Conservation (phyloP, 306 rosid genomes). For the Quercus cerris region DNA sequence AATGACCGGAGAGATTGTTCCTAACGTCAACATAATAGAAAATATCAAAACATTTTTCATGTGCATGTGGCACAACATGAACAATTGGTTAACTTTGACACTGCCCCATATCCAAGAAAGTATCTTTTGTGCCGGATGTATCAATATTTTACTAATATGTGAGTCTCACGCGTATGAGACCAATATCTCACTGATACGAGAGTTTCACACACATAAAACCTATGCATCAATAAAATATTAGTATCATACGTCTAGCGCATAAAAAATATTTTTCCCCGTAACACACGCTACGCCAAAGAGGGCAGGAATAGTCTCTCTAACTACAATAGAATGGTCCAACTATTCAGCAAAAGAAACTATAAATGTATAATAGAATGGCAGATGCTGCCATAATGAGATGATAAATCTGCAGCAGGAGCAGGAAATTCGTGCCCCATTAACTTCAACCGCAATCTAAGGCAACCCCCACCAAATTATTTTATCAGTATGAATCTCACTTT, state of each 20-base stretch:
- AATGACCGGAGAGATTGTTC: no score
- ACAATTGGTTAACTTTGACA: no score
- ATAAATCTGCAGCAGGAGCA: neutral
- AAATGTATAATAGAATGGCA: no score
- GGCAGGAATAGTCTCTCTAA: no score
- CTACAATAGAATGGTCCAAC: no score
- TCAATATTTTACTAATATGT: rapidly evolving
- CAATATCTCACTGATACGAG: rapidly evolving
- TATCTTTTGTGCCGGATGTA: rapidly evolving
- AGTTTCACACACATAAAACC: rapidly evolving
- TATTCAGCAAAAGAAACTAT: no score
- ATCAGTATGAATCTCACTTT: neutral
- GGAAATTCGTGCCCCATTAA: neutral
- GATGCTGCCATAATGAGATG: neutral
- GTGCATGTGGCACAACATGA: no score
- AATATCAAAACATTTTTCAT: no score
- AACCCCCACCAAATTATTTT: neutral
- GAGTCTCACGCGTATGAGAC: rapidly evolving
- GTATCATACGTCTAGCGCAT: no score
- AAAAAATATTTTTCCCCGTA: no score
- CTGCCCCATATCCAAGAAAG: rapidly evolving
- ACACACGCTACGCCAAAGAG: no score
- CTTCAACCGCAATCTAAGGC: conserved; percentile 4
- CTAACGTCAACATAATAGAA: no score
- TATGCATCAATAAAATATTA: rapidly evolving